These are phyloP conservation scores for Fragaria iinumae DNA, from an alignment of 306 rosid genomes.

Conservation along the genomic window DNA sequence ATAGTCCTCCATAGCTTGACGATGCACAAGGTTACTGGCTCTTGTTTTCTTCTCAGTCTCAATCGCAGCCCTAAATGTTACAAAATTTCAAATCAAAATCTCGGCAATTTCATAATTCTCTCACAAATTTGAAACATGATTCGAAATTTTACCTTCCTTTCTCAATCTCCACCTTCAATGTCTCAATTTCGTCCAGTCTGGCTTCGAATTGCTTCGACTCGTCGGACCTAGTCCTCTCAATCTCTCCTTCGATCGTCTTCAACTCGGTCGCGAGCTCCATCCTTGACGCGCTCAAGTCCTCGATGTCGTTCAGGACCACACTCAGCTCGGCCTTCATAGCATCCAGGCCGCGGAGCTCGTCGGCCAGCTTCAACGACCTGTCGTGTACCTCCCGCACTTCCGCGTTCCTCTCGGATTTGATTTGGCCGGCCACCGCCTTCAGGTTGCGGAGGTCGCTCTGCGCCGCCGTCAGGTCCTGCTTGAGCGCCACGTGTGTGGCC, in stretches of 20 bases:
- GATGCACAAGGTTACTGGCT: constrained; percentile 57
- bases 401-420: constrained; percentile 65
- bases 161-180: constrained; percentile 56
- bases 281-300: constrained; percentile 35
- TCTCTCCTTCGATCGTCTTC: constrained; percentile 42
- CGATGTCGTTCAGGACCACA: constrained; percentile 51
- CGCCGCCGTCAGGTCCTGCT: constrained; percentile 64
- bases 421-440: constrained; percentile 45
- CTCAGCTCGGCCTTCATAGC: constrained; percentile 54
- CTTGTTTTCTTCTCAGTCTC: constrained; percentile 70
- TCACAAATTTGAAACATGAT: background rate
- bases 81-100: background rate
- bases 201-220: constrained; percentile 42
- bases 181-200: constrained; percentile 56
- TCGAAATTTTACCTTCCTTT: constrained; percentile 64
- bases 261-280: constrained; percentile 55
- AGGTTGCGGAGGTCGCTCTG: constrained; percentile 60
- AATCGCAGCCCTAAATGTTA: constrained; percentile 63
- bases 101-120: background rate
- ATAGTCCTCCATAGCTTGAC: constrained; percentile 56
- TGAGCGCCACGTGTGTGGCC: constrained; percentile 77
- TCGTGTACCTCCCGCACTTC: constrained; percentile 70
- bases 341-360: constrained; percentile 61
- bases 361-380: constrained; percentile 64
- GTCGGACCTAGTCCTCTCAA: constrained; percentile 29